phyloP scores from a whole-genome alignment of 257 asterid genomes.

The Gentiana dahurica region DNA sequence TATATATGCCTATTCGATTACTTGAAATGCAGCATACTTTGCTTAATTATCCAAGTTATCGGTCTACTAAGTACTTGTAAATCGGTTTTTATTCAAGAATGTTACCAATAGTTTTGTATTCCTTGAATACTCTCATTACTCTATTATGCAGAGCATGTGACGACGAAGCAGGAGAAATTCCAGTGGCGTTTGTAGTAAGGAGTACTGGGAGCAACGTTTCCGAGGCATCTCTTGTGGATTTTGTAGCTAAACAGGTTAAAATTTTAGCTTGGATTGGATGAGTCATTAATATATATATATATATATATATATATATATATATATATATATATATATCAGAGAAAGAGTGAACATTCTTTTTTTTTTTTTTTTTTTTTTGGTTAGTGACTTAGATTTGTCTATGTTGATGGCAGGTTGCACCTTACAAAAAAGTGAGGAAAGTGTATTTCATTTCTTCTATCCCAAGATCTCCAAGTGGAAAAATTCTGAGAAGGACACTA shows the following conservation, averaged over 20 bases:
- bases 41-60: no score
- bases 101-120: no score
- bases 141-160: conserved; percentile 35
- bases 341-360: no score
- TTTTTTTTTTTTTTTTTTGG: no score
- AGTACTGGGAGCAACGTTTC: conserved; percentile 40
- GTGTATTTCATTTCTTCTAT: conserved; percentile 36
- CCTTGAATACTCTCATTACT: no score
- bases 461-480: conserved; percentile 58
- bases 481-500: conserved; percentile 54
- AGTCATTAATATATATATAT: no score
- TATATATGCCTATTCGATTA: neutral
- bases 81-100: no score
- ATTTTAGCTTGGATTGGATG: neutral
- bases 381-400: neutral
- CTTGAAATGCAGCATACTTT: no score
- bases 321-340: no score
- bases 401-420: conserved; percentile 49
- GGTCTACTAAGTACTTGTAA: no score
- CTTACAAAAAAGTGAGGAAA: conserved; percentile 75
- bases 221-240: conserved; percentile 37
- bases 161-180: conserved; percentile 82
- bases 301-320: no score
- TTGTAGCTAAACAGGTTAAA: conserved; percentile 57
- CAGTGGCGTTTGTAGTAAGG: conserved; percentile 65